Evolutionary conservation across 306 rosid genomes (phyloP), one percentile per base, ranked within the genome.

Genomic region (Hippophae rhamnoides): DNA sequence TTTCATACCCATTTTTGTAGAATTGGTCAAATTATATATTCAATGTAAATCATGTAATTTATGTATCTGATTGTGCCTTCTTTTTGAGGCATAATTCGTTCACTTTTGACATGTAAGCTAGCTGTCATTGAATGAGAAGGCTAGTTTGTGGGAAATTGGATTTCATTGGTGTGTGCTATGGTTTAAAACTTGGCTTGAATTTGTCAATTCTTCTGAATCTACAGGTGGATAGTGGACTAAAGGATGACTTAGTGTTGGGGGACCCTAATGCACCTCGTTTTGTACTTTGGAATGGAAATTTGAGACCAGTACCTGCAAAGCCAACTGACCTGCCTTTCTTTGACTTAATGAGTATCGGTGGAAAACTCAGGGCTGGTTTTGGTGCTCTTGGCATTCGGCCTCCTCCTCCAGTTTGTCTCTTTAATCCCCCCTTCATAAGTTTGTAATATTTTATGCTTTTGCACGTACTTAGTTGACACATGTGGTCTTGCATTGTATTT

Each of bases 341-440:
- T 79, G 93, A 92, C 63, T 74, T 92, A 78, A 88, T 92, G 99
- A 85, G 93, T 73, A 47, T 92, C 6, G 85, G 86, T 25, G 99
- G 99, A 14, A 92, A 92, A 72, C 66, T 92, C 66, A 89, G 99
- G 69, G 99, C 99, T 61, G 99, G 95, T 53, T 82, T 88, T 73
- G 99, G 99, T 52, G 96, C 99, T 38, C 77, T 88, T 40, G 99
- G 99, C 66, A 65, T 88, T 76, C 99, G 95, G 50, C 96, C 76
- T 46, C 57, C 98, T 76, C 85, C 99, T 61, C 85, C 99, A 83
- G 99, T 92, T 78, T 84, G 95, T 80, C 68, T 57, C 42, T 61
- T 57, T 13, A 10, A 10, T 43, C 18, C 25, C 8, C 69, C 74
- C 68, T 58, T 65, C 45, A 73, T 27, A 44, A 66, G 63, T 63